Base-by-base conservation (phyloP, 1,284 basidiomycete genomes). In the Ustilago shanxiensis region DNA sequence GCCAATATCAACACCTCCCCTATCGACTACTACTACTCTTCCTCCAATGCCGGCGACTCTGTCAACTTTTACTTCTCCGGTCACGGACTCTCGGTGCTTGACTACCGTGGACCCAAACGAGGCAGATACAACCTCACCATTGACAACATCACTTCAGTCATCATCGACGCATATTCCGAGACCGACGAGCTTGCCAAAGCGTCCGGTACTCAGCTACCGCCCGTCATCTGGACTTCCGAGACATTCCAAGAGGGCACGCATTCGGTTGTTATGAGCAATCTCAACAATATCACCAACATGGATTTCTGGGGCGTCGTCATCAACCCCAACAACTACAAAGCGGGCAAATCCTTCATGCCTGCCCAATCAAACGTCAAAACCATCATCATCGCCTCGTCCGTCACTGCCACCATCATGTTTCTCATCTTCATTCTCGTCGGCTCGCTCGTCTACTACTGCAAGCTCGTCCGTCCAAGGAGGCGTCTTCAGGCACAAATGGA, bases 251-350 rank as follows among this genome's bases (percentile, higher is more conserved):
- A 75, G 16, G 67, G 67, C 20, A 66, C 59, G 0, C 72, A 75
- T 28, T 60, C 50, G 9, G 72, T 75, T 52, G 50, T 64, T 45
- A 75, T 75, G 56, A 66, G 41, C 67, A 75, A 75, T 47, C 54
- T 70, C 39, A 55, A 70, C 56, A 57, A 68, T 45, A 10, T 50
- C 37, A 33, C 69, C 26, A 44, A 72, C 57, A 64, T 76, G 61
- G 29, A 72, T 35, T 76, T 76, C 33, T 76, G 71, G 69, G 69
- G 65, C 26, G 61, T 68, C 41, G 70, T 76, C 57, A 68, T 76
- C 57, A 72, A 72, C 56, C 69, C 71, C 6, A 65, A 72, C 65
- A 70, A 76, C 51, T 76, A 72, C 65, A 56, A 18, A 24, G 50
- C 66, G 8, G 71, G 71, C 45, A 70, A 59, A 22, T 69, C 71